Percentiles rank a stretch among this genome's conserved stretches.
Evolutionary conservation across 768 basidiomycete genomes (phyloP).

Genomic region (Auriscalpium orientale): DNA sequence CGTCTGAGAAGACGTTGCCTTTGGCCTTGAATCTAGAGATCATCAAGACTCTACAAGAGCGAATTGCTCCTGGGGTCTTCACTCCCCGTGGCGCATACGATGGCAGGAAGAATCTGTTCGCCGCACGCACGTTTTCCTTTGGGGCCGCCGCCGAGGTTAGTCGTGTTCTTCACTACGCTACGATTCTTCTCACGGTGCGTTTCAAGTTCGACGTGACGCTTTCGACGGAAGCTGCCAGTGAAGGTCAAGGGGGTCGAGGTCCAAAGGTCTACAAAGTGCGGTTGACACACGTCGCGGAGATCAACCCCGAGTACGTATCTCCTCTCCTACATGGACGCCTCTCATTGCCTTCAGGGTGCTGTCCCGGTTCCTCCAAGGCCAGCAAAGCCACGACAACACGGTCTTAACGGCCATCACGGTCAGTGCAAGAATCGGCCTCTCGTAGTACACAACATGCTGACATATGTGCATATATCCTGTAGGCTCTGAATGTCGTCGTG

Average conservation of each 20-base stretch:
- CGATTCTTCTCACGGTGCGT: constrained; percentile 2
- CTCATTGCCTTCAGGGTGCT: constrained; percentile 40
- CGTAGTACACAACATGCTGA: background rate
- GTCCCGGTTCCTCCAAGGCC: constrained; percentile 52
- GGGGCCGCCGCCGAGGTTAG: constrained; percentile 44
- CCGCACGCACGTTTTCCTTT: constrained; percentile 53
- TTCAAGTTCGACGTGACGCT: constrained; percentile 56
- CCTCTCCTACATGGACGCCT: constrained; percentile 9
- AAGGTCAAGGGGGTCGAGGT: constrained; percentile 18
- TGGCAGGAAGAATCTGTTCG: constrained; percentile 72
- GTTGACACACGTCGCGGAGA: constrained; percentile 60
- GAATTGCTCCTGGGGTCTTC: constrained; percentile 55
- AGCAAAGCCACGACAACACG: constrained; percentile 59
- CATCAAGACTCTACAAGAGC: constrained; percentile 53
- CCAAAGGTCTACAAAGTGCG: constrained; percentile 65
- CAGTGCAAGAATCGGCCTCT: constrained; percentile 11
- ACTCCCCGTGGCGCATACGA: constrained; percentile 72
- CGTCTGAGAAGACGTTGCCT: constrained; percentile 63
- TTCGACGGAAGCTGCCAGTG: constrained; percentile 19
- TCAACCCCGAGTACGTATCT: constrained; percentile 72
- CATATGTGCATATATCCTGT: background rate
- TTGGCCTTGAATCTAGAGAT: constrained; percentile 63
- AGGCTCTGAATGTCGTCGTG: constrained; percentile 72
- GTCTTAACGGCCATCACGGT: constrained; percentile 66
- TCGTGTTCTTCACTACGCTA: background rate